These are phyloP conservation scores for Monosporascus sp. DNA, from an alignment of 2,329 filamentous ascomycete species.

Conservation along the genomic window DNA sequence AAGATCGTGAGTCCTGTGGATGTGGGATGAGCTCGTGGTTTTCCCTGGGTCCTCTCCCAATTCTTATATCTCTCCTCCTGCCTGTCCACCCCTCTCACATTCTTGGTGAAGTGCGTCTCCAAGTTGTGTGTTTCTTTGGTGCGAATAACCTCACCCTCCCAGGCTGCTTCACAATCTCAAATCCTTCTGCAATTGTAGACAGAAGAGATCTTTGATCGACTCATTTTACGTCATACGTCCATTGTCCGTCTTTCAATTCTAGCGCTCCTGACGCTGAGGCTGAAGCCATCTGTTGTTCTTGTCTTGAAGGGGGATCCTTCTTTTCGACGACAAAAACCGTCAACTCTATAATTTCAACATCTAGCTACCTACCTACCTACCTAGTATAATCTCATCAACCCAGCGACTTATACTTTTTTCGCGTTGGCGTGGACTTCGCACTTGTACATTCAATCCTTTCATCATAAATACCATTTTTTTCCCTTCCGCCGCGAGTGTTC, in stretches of 20 bases:
- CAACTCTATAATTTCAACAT: background rate
- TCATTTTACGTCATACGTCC: background rate
- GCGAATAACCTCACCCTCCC: background rate
- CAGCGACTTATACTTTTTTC: background rate
- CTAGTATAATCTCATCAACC: background rate
- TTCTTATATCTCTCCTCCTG: background rate
- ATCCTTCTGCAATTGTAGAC: background rate
- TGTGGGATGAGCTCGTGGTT: background rate
- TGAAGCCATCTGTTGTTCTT: background rate
- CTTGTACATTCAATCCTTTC: background rate
- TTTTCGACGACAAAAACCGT: background rate
- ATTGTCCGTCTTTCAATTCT: background rate
- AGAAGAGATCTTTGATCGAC: background rate
- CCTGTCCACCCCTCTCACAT: background rate
- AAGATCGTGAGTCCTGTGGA: background rate
- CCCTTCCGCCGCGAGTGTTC: no score
- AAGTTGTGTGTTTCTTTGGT: background rate
- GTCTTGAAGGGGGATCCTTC: background rate
- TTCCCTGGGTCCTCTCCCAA: background rate
- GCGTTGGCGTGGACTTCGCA: background rate
- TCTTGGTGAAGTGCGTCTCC: background rate
- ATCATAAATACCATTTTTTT: background rate
- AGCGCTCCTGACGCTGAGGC: background rate
- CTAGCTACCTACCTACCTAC: background rate
- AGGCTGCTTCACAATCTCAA: background rate